Conservation (phyloP, 768 basidiomycete genomes). For the Naematelia aurantialba region DNA sequence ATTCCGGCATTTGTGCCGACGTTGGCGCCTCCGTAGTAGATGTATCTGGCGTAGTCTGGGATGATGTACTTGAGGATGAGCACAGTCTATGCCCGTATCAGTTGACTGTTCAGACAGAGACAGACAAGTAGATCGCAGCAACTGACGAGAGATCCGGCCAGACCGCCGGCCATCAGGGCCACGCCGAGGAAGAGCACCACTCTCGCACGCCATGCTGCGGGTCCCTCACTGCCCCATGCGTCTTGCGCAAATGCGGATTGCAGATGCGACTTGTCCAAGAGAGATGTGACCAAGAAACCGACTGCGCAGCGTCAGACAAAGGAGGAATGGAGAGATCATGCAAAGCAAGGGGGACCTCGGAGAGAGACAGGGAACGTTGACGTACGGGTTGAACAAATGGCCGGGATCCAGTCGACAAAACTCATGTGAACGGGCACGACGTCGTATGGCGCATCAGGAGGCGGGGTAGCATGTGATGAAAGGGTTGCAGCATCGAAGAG, state of each 20-base stretch:
- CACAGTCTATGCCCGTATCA: slow-evolving; percentile 61
- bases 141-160: slow-evolving; percentile 94
- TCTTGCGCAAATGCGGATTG: slow-evolving; percentile 58
- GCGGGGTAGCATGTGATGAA: slow-evolving; percentile 77
- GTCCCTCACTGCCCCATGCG: slow-evolving; percentile 57
- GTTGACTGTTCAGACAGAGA: neutral
- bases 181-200: slow-evolving; percentile 91
- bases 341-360: neutral
- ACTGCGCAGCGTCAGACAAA: slow-evolving; percentile 48
- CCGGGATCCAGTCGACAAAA: slow-evolving; percentile 97
- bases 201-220: slow-evolving; percentile 85
- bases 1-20: slow-evolving; percentile 83
- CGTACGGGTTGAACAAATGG: slow-evolving; percentile 72
- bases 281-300: slow-evolving; percentile 85
- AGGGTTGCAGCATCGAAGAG: slow-evolving; percentile 90
- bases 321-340: neutral
- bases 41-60: slow-evolving; percentile 64
- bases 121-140: neutral
- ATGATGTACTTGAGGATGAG: slow-evolving; percentile 87
- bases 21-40: slow-evolving; percentile 90
- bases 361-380: slow-evolving; percentile 7
- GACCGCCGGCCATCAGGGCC: slow-evolving; percentile 92
- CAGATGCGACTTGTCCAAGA: slow-evolving; percentile 91
- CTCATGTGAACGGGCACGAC: slow-evolving; percentile 73
- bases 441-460: slow-evolving; percentile 66